Evolutionary conservation across 805 yeast species (phyloP), one percentile per base, ranked within the genome.

Genomic region (Saturnispora kantuleensis): DNA sequence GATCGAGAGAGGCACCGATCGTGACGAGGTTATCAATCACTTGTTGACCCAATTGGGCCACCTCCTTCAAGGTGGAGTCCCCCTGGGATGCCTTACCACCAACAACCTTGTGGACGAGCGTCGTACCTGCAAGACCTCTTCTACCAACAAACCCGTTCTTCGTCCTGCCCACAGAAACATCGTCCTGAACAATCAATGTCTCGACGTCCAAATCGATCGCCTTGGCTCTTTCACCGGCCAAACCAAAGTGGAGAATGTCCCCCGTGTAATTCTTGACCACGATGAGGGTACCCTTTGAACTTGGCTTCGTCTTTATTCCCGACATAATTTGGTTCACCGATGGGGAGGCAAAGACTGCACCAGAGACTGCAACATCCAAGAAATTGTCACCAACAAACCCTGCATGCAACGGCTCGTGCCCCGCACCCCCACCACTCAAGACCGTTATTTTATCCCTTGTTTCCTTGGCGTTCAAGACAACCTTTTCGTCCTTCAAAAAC

Each of bases 211-310:
- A 72, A 8, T 95, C 96, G 38, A 76, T 74, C 15, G 83, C 80
- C 58, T 81, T 81, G 28, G 95, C 90, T 53, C 94, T 71, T 61
- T 89, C 97, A 2, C 83, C 88, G 3, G 95, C 94, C 44, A 90
- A 68, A 1, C 96, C 96, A 64, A 90, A 89, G 64, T 89, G 96
- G 44, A 89, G 66, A 13, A 90, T 81, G 64, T 89, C 97, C 30
- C 97, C 97, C 4, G 97, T 89, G 64, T 89, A 89, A 64, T 90
- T 89, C 65, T 89, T 89, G 36, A 86, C 94, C 40, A 89, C 75
- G 34, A 89, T 66, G 43, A 89, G 63, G 5, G 86, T 80, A 28
- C 96, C 96, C 47, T 73, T 71, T 8, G 68, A 55, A 5, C 74
- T 60, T 30, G 71, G 70, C 30, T 60, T 62, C 10, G 87, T 81